phyloP scores from a whole-genome alignment of 2,329 filamentous ascomycete species.

The Chaetomiaceae sp. region DNA sequence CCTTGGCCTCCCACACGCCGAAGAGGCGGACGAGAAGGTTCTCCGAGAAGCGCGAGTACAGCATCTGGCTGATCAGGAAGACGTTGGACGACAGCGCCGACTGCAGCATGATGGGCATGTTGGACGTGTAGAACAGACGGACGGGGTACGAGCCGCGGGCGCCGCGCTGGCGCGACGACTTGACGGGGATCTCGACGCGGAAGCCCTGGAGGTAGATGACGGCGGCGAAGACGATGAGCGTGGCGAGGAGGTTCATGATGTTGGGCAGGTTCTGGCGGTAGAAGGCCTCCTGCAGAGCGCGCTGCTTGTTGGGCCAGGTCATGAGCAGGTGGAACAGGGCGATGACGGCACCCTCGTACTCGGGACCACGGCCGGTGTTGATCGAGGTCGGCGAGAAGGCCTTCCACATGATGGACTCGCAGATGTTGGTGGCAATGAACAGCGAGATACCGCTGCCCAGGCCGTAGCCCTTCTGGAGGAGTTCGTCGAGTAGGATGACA shows the following conservation, averaged over 20 bases:
- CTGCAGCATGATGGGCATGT: slow-evolving; percentile 99
- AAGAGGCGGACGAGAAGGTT: slow-evolving; percentile 97
- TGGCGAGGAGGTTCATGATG: slow-evolving; percentile 97
- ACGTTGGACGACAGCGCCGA: slow-evolving; percentile 97
- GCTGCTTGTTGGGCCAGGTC: slow-evolving; percentile 99
- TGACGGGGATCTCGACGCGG: slow-evolving; percentile 99
- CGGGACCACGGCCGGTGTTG: slow-evolving; percentile 97
- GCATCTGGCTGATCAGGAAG: slow-evolving; percentile 98
- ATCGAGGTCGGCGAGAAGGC: slow-evolving; percentile 98
- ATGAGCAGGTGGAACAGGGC: slow-evolving; percentile 95
- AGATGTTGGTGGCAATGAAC: slow-evolving; percentile 99
- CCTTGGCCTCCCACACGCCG: slow-evolving; percentile 96
- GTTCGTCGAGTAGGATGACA: slow-evolving; percentile 97
- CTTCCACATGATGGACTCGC: slow-evolving; percentile 99
- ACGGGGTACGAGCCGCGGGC: slow-evolving; percentile 97
- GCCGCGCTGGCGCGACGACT: slow-evolving; percentile 97
- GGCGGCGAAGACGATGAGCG: slow-evolving; percentile 85
- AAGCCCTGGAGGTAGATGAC: slow-evolving; percentile 99
- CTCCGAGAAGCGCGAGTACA: slow-evolving; percentile 98
- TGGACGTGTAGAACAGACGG: slow-evolving; percentile 99
- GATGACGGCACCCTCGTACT: slow-evolving; percentile 98
- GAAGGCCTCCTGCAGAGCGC: slow-evolving; percentile 96
- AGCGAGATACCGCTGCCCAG: slow-evolving; percentile 97
- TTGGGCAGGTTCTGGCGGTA: slow-evolving; percentile 99
- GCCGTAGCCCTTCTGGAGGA: slow-evolving; percentile 98